A percentile compares a stretch with the other conserved stretches of the same genome.
These are phyloP conservation scores for Citrus reticulata DNA, from an alignment of 345 rosid species.

Conservation along the genomic window DNA sequence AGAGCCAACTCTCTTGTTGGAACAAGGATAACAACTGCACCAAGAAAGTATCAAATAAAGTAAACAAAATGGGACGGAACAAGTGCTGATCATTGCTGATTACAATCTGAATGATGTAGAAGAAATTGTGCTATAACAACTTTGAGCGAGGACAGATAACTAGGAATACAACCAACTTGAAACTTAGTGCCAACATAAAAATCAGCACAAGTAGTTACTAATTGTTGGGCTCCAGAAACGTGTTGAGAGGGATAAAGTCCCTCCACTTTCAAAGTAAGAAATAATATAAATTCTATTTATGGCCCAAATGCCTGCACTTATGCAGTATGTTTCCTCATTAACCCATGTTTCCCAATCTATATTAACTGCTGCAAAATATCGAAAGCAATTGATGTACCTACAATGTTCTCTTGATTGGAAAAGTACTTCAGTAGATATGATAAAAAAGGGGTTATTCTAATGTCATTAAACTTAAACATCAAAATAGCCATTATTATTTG, in stretches of 20 bases:
- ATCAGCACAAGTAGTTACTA: not conserved
- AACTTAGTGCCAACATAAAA: not conserved
- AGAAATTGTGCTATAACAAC: not conserved
- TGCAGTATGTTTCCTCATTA: not conserved
- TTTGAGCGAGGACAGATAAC: not conserved
- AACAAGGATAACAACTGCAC: slow-evolving; percentile 87
- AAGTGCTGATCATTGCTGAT: not conserved
- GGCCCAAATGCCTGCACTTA: not conserved
- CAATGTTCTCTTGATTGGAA: not conserved
- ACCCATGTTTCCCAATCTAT: not conserved
- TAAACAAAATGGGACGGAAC: not conserved
- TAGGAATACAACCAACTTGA: not conserved
- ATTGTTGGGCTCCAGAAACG: not conserved
- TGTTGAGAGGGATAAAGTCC: not conserved
- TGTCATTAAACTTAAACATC: not conserved
- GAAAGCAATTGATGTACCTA: not conserved
- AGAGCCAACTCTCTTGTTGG: slow-evolving; percentile 98
- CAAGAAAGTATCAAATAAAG: slow-evolving; percentile 2
- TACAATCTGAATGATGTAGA: not conserved
- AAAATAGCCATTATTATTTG: not conserved
- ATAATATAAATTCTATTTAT: not conserved
- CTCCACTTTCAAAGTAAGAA: not conserved
- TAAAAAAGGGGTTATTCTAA: not conserved
- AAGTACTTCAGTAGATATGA: not conserved
- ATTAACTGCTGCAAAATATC: not conserved